A percentile compares a stretch with the other conserved stretches of the same genome.
phyloP scores from a whole-genome alignment of 2,329 filamentous ascomycete genomes.

The Epichloe sp. region DNA sequence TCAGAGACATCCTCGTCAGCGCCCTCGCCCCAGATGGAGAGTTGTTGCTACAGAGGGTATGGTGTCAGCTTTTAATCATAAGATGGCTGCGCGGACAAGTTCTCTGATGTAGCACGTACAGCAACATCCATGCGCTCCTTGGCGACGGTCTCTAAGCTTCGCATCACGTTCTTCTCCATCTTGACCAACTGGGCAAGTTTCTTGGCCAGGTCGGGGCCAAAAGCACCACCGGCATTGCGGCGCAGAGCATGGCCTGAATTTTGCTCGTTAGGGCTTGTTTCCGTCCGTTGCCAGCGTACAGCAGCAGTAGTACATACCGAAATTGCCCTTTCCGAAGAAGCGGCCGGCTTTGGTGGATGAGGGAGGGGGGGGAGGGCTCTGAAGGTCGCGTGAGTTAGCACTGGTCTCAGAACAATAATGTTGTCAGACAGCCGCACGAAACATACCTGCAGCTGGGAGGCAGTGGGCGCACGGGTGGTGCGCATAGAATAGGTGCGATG shows the following conservation, averaged over 20 bases:
- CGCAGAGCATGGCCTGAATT: conserved; percentile 51
- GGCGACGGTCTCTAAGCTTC: conserved; percentile 88
- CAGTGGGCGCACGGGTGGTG: conserved; percentile 89
- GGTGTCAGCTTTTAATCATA: not conserved
- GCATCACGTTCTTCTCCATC: conserved; percentile 99
- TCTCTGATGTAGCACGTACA: conserved; percentile 42
- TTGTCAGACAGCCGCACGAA: not conserved
- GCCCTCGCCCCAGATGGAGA: conserved; percentile 91
- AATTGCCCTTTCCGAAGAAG: conserved; percentile 72
- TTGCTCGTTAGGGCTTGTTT: not conserved
- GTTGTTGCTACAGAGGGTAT: conserved; percentile 62
- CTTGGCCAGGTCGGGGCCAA: conserved; percentile 80
- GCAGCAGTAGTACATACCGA: conserved; percentile 52
- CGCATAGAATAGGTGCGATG: conserved; percentile 99
- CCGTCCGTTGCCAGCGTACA: not conserved
- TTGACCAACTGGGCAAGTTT: conserved; percentile 97
- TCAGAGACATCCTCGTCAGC: conserved; percentile 97
- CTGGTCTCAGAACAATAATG: not conserved
- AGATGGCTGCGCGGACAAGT: not conserved
- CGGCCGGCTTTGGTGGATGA: conserved; percentile 85
- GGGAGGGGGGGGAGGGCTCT: conserved; percentile 91
- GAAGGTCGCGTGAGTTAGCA: conserved; percentile 11
- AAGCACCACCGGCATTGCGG: conserved; percentile 62
- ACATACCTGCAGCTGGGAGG: conserved; percentile 54
- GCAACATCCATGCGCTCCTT: conserved; percentile 97